These are phyloP conservation scores for Dillenia turbinata DNA, from an alignment of 164 flowering plant species.

Conservation along the genomic window DNA sequence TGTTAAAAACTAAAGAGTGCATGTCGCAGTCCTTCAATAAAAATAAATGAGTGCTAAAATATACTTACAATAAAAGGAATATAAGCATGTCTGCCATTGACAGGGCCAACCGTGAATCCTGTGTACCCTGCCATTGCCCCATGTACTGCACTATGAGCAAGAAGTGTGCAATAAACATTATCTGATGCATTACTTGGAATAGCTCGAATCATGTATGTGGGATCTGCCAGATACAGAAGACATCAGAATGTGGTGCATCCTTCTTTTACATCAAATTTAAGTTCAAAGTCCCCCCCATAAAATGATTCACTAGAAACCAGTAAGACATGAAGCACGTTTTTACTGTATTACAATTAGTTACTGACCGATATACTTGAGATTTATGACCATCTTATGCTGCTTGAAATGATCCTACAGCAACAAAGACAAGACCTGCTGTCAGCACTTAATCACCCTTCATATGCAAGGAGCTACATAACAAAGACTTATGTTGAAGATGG, in stretches of 20 bases:
- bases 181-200: constrained; percentile 73
- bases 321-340: not conserved
- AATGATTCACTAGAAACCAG: not conserved
- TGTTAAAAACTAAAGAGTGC: too few relatives aligned
- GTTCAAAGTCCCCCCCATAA: not conserved
- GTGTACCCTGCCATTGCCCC: constrained; percentile 75
- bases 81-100: constrained; percentile 43
- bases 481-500: too few relatives aligned
- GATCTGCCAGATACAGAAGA: constrained; percentile 38
- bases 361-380: constrained; percentile 51
- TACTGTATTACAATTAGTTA: not conserved
- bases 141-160: constrained; percentile 72
- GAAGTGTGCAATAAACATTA: constrained; percentile 66
- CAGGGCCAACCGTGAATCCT: constrained; percentile 55
- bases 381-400: constrained; percentile 26
- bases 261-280: too few relatives aligned
- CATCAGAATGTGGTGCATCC: too few relatives aligned
- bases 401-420: constrained; percentile 40
- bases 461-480: too few relatives aligned
- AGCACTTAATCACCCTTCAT: too few relatives aligned
- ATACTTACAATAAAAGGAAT: constrained; percentile 41
- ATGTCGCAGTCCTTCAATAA: not conserved
- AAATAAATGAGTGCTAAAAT: not conserved
- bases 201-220: constrained; percentile 79
- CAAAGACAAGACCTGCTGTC: not conserved